Conservation (phyloP, 495 filamentous ascomycete genomes). For the Elasticomyces elasticus region DNA sequence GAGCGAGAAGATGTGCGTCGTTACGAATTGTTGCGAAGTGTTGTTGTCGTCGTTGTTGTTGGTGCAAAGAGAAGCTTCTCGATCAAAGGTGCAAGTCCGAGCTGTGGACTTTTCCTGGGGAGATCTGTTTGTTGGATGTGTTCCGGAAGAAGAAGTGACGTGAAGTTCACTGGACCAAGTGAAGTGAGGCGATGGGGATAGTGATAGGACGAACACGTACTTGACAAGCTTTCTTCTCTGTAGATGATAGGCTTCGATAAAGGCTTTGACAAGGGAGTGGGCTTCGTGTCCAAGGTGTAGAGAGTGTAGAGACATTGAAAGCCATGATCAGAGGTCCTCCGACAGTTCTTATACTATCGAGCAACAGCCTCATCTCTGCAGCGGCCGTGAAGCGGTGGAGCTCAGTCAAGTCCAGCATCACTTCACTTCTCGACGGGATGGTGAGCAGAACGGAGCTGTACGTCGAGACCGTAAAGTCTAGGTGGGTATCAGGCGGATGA, state of each 20-base stretch:
- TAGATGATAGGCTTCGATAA: slow-evolving; percentile 2
- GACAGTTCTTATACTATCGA: background rate
- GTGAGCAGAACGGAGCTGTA: background rate
- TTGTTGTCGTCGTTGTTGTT: too few species aligned
- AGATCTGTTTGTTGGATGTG: background rate
- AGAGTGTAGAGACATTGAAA: slow-evolving; percentile 4
- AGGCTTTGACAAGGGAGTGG: slow-evolving; percentile 14
- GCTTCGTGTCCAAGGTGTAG: slow-evolving; percentile 15
- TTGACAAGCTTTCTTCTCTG: background rate
- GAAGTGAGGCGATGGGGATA: slow-evolving; percentile 7
- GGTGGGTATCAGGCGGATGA: background rate
- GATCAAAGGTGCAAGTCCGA: background rate
- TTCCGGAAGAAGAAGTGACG: background rate
- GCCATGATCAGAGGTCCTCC: background rate
- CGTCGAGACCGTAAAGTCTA: background rate
- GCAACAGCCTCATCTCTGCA: background rate
- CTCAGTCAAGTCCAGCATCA: background rate
- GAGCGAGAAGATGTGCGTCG: too few species aligned
- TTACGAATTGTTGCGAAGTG: too few species aligned
- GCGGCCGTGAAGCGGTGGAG: background rate
- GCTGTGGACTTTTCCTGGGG: background rate
- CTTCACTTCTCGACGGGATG: background rate
- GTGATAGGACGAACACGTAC: background rate
- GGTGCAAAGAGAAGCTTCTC: background rate
- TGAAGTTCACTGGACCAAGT: too few species aligned